Conservation (phyloP, 129 eudicot genomes). For the Solidago caesia region DNA sequence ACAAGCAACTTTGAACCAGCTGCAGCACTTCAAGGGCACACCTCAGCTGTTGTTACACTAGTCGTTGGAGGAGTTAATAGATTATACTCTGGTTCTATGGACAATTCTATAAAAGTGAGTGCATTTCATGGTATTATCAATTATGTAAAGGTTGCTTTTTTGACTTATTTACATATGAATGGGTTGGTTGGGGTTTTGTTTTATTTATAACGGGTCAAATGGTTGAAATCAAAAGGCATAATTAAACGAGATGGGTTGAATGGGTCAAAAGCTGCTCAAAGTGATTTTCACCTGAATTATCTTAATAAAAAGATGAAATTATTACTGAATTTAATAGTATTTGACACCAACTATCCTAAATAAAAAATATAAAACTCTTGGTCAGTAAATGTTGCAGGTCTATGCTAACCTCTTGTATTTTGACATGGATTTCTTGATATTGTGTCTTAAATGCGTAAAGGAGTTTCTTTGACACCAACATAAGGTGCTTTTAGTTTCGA, state of each 20-base stretch:
- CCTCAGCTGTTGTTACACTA: constrained; percentile 73
- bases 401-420: too few relatives aligned
- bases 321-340: too few relatives aligned
- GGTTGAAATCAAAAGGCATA: background rate
- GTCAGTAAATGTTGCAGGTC: too few relatives aligned
- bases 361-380: too few relatives aligned
- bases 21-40: constrained; percentile 87
- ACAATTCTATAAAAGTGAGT: constrained; percentile 69
- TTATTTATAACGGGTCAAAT: background rate
- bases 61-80: constrained; percentile 96
- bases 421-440: background rate
- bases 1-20: constrained; percentile 90
- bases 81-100: constrained; percentile 97
- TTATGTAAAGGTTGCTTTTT: background rate
- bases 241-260: background rate
- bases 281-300: background rate
- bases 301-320: too few relatives aligned
- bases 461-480: background rate
- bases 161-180: background rate
- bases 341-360: too few relatives aligned
- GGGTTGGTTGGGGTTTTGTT: background rate
- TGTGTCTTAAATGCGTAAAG: background rate
- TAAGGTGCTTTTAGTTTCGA: background rate
- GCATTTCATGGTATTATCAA: constrained; percentile 2
- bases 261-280: background rate